These are phyloP conservation scores for Pyrenochaeta sp. DNA, from an alignment of 2,329 filamentous ascomycete species.

Conservation along the genomic window DNA sequence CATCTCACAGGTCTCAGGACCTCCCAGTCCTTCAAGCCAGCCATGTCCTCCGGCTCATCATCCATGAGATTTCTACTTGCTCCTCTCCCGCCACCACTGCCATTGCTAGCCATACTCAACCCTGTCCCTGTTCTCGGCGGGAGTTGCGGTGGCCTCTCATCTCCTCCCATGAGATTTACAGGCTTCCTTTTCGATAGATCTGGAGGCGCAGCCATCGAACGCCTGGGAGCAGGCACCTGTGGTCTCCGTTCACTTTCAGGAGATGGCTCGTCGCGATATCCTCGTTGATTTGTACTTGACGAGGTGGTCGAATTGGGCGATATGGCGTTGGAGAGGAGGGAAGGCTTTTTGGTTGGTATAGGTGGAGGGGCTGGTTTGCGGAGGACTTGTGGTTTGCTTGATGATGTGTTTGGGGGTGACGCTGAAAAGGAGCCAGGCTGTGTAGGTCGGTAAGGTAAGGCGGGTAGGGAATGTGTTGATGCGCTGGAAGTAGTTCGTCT, in stretches of 20 bases:
- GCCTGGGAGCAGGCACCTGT: conserved; percentile 29
- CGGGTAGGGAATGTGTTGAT: conserved; percentile 43
- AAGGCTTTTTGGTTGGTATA: conserved; percentile 45
- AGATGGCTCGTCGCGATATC: conserved; percentile 35
- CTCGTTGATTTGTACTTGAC: conserved; percentile 18
- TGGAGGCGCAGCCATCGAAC: conserved; percentile 38
- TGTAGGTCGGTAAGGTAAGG: conserved; percentile 18
- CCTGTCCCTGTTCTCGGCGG: conserved; percentile 45
- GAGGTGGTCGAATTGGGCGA: conserved; percentile 7
- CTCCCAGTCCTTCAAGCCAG: conserved; percentile 49
- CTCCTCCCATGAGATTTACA: conserved; percentile 30
- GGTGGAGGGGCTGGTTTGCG: conserved; percentile 46
- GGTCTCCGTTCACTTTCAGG: conserved; percentile 11
- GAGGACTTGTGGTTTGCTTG: conserved; percentile 31
- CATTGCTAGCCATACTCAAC: conserved; percentile 22
- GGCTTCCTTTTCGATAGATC: conserved; percentile 21
- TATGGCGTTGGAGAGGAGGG: conserved; percentile 28
- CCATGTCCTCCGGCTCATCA: conserved; percentile 44
- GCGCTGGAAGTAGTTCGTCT: conserved; percentile 33
- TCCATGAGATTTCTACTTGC: conserved; percentile 45
- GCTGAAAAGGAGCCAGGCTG: conserved; percentile 12
- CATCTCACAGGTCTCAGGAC: conserved; percentile 43
- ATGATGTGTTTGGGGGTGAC: conserved; percentile 7
- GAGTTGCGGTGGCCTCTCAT: conserved; percentile 35
- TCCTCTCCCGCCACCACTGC: conserved; percentile 4